phyloP scores from a whole-genome alignment of 176 grass and related monocot species.

The Ensete glaucum region DNA sequence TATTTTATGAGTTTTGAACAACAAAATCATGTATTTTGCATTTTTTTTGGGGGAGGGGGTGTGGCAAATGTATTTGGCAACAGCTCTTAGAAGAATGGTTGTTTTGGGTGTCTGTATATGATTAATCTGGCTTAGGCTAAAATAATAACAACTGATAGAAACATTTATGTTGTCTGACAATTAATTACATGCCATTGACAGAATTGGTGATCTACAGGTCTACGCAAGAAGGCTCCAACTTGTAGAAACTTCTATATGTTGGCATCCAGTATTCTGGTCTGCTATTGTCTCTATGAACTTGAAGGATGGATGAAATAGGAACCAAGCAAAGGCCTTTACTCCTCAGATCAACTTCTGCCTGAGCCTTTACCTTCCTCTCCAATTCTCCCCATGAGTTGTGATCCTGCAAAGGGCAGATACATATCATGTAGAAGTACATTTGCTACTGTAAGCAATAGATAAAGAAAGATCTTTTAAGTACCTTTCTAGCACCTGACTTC shows the following conservation, averaged over 20 bases:
- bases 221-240: background rate
- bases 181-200: no score
- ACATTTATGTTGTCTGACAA: no score
- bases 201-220: no score
- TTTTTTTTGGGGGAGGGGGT: no score
- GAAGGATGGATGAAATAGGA: constrained; percentile 5
- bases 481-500: constrained; percentile 1
- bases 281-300: background rate
- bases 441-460: background rate
- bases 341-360: constrained; percentile 1
- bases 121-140: no score
- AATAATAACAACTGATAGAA: no score
- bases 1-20: no score
- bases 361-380: background rate
- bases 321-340: constrained; percentile 8
- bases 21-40: no score
- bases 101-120: no score
- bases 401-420: background rate
- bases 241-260: background rate
- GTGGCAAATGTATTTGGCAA: no score
- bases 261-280: constrained; percentile 12
- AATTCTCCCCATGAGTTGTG: background rate
- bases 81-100: no score
- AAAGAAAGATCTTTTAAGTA: background rate
- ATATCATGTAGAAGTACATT: background rate